These are phyloP conservation scores for Penicillium herquei DNA, from an alignment of 495 filamentous ascomycete genomes.

Conservation along the genomic window DNA sequence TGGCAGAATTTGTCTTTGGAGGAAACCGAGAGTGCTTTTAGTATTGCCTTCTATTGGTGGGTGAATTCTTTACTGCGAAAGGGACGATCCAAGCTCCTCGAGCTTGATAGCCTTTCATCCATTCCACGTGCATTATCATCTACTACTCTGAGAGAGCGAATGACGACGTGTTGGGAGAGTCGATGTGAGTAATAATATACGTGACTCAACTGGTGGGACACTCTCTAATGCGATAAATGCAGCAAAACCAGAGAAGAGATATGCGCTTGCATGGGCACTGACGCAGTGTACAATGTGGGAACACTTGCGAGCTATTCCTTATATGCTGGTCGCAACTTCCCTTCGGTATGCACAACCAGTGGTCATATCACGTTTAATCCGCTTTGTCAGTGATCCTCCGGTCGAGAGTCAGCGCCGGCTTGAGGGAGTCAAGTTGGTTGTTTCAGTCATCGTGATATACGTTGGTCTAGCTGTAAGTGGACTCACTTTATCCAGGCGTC, in stretches of 20 bases:
- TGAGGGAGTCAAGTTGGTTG: neutral
- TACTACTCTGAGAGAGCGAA: too few species aligned
- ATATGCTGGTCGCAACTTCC: neutral
- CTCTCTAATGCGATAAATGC: too few species aligned
- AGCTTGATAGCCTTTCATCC: too few species aligned
- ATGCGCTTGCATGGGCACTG: neutral
- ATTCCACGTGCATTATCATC: too few species aligned
- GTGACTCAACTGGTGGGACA: too few species aligned
- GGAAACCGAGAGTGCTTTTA: too few species aligned
- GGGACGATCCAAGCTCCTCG: too few species aligned
- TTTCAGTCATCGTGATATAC: neutral
- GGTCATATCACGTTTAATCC: neutral
- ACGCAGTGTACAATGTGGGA: neutral
- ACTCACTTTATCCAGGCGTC: neutral
- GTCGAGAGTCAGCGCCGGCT: neutral
- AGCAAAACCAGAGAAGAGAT: neutral
- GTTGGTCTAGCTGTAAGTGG: neutral
- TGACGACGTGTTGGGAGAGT: too few species aligned
- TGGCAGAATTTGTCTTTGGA: too few species aligned
- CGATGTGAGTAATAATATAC: too few species aligned
- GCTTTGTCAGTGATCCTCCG: neutral
- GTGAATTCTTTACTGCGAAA: too few species aligned
- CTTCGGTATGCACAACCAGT: neutral
- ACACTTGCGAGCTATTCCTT: neutral
- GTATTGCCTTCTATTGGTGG: too few species aligned